A percentile compares a stretch with the other conserved stretches of the same genome.
Evolutionary conservation across 768 basidiomycete genomes (phyloP).

Genomic region (Termitomyces sp.): DNA sequence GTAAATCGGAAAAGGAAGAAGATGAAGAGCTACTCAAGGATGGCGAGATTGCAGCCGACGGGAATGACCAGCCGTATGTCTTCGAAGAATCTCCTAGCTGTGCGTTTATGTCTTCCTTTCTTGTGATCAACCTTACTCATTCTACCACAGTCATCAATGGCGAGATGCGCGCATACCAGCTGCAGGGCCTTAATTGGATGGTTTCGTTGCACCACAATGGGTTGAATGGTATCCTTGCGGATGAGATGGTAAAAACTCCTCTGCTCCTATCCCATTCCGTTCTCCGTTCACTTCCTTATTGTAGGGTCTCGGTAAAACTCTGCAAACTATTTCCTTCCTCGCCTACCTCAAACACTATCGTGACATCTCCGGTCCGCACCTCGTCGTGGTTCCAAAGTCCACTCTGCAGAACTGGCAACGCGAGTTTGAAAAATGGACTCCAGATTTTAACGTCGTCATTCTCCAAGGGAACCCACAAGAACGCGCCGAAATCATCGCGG

Average conservation of each 20-base stretch:
- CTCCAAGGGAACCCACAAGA: slow-evolving; percentile 90
- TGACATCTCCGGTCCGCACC: slow-evolving; percentile 74
- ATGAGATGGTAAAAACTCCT: slow-evolving; percentile 71
- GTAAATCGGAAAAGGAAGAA: slow-evolving; percentile 97
- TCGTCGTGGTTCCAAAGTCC: slow-evolving; percentile 97
- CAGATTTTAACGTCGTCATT: slow-evolving; percentile 76
- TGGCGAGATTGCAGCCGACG: slow-evolving; percentile 71
- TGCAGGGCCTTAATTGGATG: slow-evolving; percentile 98
- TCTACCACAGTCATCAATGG: slow-evolving; percentile 70
- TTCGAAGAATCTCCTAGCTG: slow-evolving; percentile 94
- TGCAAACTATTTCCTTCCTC: slow-evolving; percentile 97
- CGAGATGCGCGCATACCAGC: slow-evolving; percentile 87
- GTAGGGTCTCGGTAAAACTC: slow-evolving; percentile 94
- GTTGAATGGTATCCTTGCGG: slow-evolving; percentile 93
- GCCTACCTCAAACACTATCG: slow-evolving; percentile 88
- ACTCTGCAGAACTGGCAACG: slow-evolving; percentile 96
- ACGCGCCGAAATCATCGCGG: slow-evolving; percentile 72
- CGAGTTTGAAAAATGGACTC: slow-evolving; percentile 89
- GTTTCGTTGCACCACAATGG: slow-evolving; percentile 94
- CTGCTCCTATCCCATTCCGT: neutral
- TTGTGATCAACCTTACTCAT: neutral
- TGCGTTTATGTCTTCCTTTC: slow-evolving; percentile 28
- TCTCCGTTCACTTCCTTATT: neutral
- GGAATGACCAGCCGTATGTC: slow-evolving; percentile 86
- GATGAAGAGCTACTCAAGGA: slow-evolving; percentile 80